These are phyloP conservation scores for Wallacemonas sp. DNA, from an alignment of 208 protist genomes.

Conservation along the genomic window DNA sequence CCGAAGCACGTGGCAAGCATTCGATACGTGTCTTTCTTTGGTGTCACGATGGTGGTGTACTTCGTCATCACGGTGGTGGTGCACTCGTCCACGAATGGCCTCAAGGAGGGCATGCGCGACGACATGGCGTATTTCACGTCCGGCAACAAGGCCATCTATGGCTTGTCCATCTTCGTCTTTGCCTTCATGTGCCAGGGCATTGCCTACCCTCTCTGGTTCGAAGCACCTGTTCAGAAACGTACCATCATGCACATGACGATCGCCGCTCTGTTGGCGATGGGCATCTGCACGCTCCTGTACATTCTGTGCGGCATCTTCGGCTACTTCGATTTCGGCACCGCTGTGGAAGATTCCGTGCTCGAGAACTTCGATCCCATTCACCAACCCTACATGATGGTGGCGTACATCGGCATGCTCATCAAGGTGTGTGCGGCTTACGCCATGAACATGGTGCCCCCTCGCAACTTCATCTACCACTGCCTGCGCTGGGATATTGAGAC, in stretches of 20 bases:
- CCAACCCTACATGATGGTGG: conserved; percentile 45
- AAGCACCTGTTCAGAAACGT: conserved; percentile 62
- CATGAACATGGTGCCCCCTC: conserved; percentile 60
- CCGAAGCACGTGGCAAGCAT: conserved; percentile 85
- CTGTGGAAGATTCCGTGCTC: conserved; percentile 44
- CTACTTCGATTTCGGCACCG: conserved; percentile 70
- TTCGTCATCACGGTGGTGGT: conserved; percentile 71
- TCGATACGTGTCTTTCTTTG: conserved; percentile 61
- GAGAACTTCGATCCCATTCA: conserved; percentile 57
- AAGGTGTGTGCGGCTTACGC: conserved; percentile 72
- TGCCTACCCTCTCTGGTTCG: conserved; percentile 53
- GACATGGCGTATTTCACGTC: conserved; percentile 43
- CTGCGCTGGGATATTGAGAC: conserved; percentile 28
- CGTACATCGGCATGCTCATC: conserved; percentile 58
- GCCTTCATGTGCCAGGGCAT: conserved; percentile 76
- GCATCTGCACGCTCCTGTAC: conserved; percentile 62
- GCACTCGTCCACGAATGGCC: conserved; percentile 35
- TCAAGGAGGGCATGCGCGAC: conserved; percentile 16
- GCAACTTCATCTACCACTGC: conserved; percentile 65
- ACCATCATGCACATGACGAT: conserved; percentile 50
- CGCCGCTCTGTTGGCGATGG: conserved; percentile 30
- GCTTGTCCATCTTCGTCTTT: conserved; percentile 69
- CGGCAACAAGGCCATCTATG: conserved; percentile 48
- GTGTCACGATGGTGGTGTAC: conserved; percentile 60
- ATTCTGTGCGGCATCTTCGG: conserved; percentile 76